Base-by-base conservation (phyloP, 345 rosid genomes). In the Pugionium cornutum region DNA sequence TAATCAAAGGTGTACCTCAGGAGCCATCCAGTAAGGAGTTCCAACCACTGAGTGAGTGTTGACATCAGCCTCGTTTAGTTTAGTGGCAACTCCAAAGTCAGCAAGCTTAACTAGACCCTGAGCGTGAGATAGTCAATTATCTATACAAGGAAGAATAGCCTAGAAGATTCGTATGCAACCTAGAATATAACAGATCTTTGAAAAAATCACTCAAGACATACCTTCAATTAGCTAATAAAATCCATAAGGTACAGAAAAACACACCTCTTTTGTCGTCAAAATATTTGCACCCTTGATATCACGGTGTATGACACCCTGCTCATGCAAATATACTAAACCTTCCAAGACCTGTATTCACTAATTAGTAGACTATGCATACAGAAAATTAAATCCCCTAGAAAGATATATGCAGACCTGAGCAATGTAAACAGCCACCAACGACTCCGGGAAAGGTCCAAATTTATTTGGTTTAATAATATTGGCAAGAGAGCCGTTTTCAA, bases 21-120 rank as follows among this genome's bases (percentile, higher is more conserved):
- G 99, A 62, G 99, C 99, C 99, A 95, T 95, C 99, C 99, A 95
- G 50, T 91, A 95, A 57, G 99, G 99, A 39, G 95, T 87, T 77
- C 97, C 99, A 75, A 86, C 97, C 68, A 95, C 97, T 28, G 97
- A 91, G 76, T 85, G 96, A 28, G 99, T 95, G 75, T 91, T 89
- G 56, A 87, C 85, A 81, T 95, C 97, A 76, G 99, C 96, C 81
- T 95, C 99, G 30, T 86, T 95, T 64, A 95, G 80, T 81, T 95
- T 95, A 64, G 99, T 95, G 8, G 99, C 99, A 69, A 95, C 99
- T 73, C 99, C 99, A 84, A 95, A 95, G 81, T 91, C 99, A 81
- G 99, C 99, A 81, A 95, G 97, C 81, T 95, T 95, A 56, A 95
- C 96, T 47, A 95, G 97, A 64, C 97, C 92, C 97, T 91, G 74